These are phyloP conservation scores for Moricandia moricandioides DNA, from an alignment of 345 rosid species.

Conservation along the genomic window DNA sequence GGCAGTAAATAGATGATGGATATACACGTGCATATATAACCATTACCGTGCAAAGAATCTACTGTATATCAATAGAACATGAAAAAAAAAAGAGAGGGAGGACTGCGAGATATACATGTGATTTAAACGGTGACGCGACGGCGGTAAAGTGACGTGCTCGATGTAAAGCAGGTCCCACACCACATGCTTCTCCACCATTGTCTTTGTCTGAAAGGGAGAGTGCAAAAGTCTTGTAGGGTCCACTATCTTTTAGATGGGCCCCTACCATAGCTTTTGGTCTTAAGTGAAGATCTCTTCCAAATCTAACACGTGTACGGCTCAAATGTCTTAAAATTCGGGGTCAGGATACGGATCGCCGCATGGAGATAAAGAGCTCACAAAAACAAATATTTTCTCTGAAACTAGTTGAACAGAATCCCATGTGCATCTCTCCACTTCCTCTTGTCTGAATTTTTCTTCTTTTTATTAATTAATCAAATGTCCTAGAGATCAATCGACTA, in stretches of 20 bases:
- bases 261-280: slow-evolving; percentile 15
- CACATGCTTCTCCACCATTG: slow-evolving; percentile 39
- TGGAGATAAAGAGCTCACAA: slow-evolving; percentile 8
- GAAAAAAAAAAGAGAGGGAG: not conserved
- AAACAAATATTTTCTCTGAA: slow-evolving; percentile 20
- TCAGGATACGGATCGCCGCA: slow-evolving; percentile 32
- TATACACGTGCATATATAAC: slow-evolving; percentile 22
- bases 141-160: slow-evolving; percentile 37
- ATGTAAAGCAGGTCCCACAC: slow-evolving; percentile 25
- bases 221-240: slow-evolving; percentile 27
- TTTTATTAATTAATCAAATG: too few relatives aligned
- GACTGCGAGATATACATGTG: slow-evolving; percentile 4
- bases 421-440: slow-evolving; percentile 39
- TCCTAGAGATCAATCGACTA: too few relatives aligned
- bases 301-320: slow-evolving; percentile 34
- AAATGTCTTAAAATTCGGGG: not conserved
- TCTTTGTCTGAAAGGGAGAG: slow-evolving; percentile 36
- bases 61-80: not conserved
- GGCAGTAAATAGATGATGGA: slow-evolving; percentile 29
- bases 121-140: slow-evolving; percentile 38
- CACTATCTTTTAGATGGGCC: not conserved
- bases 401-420: slow-evolving; percentile 40
- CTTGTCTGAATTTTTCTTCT: slow-evolving; percentile 24
- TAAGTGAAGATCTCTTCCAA: slow-evolving; percentile 2
- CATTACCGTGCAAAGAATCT: not conserved